Evolutionary conservation across 495 filamentous ascomycete genomes (phyloP).

Genomic region (Penicillium alfredii): DNA sequence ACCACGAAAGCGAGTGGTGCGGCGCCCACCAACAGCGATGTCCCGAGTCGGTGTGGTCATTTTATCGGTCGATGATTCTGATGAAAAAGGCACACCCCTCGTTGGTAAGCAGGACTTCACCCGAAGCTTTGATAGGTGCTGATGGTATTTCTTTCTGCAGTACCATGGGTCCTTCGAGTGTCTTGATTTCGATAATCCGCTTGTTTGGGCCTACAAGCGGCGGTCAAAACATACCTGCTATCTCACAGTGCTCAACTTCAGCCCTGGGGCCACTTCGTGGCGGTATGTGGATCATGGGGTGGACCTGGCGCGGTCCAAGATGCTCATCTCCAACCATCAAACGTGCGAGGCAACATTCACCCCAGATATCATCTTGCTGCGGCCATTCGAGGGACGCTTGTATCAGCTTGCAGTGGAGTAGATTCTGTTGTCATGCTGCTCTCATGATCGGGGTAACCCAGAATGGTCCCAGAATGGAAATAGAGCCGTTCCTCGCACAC

Average conservation of each 20-base stretch:
- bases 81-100: conserved; percentile 24
- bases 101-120: conserved; percentile 4
- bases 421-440: background rate
- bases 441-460: too few relatives aligned
- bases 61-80: conserved; percentile 32
- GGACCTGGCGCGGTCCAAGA: conserved; percentile 1
- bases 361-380: conserved; percentile 1
- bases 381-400: conserved; percentile 8
- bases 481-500: background rate
- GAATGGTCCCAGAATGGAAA: too few relatives aligned
- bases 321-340: conserved; percentile 7
- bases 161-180: conserved; percentile 7
- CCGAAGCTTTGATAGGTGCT: background rate
- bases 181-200: conserved; percentile 8
- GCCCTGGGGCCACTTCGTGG: conserved; percentile 5
- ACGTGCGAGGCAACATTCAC: conserved; percentile 1
- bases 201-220: conserved; percentile 9
- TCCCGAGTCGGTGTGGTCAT: conserved; percentile 27
- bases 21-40: conserved; percentile 28
- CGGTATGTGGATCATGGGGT: conserved; percentile 5
- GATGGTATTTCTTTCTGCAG: background rate
- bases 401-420: conserved; percentile 1
- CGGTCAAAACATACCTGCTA: conserved; percentile 7
- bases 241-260: conserved; percentile 14
- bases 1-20: conserved; percentile 33